Evolutionary conservation across 2,329 filamentous ascomycete species (phyloP), one percentile per base, ranked within the genome.

Genomic region (Sclerotinia trifoliorum): DNA sequence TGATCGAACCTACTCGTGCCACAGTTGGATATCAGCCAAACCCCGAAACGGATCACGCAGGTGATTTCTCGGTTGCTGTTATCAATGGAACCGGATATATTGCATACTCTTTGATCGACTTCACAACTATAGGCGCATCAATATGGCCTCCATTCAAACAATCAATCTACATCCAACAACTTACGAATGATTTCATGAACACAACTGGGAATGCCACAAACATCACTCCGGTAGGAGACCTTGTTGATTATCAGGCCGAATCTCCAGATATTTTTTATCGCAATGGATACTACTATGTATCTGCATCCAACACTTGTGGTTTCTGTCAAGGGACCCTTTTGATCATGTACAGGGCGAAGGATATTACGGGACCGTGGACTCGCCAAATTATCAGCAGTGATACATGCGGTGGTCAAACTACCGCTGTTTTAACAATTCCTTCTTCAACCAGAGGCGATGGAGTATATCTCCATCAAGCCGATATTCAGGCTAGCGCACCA

Each of bases 111-210:
- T 56, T 73, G 8, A 70, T 75, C 29, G 71, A 74, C 64, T 74
- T 73, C 48, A 70, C 67, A 8, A 73, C 72, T 0, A 19, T 63
- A 1, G 71, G 73, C 2, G 73, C 73, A 8, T 72, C 70, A 2
- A 74, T 75, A 5, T 73, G 70, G 72, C 73, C 73, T 32, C 73
- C 73, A 3, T 75, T 75, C 64, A 58, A 67, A 11, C 71, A 75
- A 65, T 69, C 55, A 26, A 67, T 74, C 17, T 74, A 74, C 52
- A 52, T 72, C 1, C 74, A 74, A 51, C 13, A 68, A 51, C 69
- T 75, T 8, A 72, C 70, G 1, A 64, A 70, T 2, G 68, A 71
- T 24, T 70, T 74, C 65, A 69, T 54, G 3, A 75, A 75, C 62
- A 72, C 71, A 1, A 74, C 72, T 19, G 73, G 73, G 58, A 26